Percentiles rank a stretch among this genome's conserved stretches.
phyloP scores from a whole-genome alignment of 2,329 filamentous ascomycete species.

The Epichloe sibirici region DNA sequence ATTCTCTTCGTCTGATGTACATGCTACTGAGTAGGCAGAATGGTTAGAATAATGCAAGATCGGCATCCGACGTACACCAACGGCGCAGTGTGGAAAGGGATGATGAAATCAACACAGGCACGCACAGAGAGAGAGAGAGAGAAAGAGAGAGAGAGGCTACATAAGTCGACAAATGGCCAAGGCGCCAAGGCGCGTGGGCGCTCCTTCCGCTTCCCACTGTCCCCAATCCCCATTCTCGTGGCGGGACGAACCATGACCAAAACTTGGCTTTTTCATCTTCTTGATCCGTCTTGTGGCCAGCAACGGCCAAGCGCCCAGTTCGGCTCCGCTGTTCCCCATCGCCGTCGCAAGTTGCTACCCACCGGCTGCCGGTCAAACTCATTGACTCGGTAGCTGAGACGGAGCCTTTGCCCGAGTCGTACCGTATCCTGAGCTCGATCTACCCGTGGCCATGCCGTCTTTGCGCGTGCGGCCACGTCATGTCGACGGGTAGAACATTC shows the following conservation, averaged over 20 bases:
- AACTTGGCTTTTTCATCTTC: too few species aligned
- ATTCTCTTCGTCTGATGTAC: too few species aligned
- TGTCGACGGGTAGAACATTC: neutral
- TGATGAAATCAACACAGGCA: too few species aligned
- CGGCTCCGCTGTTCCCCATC: neutral
- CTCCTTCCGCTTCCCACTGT: too few species aligned
- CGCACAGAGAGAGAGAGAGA: too few species aligned
- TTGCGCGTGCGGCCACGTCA: too few species aligned
- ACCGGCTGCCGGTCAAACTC: neutral
- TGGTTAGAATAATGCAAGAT: too few species aligned
- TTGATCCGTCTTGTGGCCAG: too few species aligned
- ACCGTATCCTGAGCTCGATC: neutral
- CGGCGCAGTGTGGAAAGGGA: too few species aligned
- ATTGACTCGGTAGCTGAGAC: neutral
- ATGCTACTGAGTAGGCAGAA: too few species aligned
- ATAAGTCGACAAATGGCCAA: neutral
- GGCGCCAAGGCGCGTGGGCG: too few species aligned
- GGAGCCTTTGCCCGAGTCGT: neutral
- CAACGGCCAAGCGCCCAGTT: neutral
- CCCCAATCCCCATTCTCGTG: neutral
- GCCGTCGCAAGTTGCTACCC: neutral
- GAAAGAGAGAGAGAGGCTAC: neutral
- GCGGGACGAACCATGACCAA: neutral
- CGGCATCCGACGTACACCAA: too few species aligned
- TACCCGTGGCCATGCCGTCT: neutral